Conservation (phyloP, 192 early-diverging fungal species). For the Powellomyces hirtus region DNA sequence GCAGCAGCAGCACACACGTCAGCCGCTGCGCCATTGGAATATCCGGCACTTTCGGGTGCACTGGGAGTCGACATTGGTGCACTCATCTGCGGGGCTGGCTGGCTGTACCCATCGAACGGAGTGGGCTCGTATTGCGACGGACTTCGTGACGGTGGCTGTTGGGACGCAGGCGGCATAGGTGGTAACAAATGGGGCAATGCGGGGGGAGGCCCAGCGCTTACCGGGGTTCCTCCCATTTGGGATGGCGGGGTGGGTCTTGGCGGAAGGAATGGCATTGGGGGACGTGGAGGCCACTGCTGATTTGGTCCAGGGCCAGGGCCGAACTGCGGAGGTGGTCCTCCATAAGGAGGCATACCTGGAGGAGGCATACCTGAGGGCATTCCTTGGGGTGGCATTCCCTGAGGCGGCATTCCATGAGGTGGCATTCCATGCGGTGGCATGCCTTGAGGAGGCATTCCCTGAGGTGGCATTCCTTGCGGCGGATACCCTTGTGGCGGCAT, state of each 20-base stretch:
- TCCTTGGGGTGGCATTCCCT: constrained; percentile 17
- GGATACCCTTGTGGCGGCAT: no score
- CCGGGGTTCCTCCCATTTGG: not conserved
- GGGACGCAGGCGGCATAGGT: not conserved
- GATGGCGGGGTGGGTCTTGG: constrained; percentile 2
- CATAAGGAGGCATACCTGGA: not conserved
- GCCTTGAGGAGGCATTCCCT: constrained; percentile 2
- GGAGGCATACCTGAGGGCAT: constrained; percentile 8
- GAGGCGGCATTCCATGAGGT: not conserved
- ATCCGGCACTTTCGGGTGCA: not conserved
- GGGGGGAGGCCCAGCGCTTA: not conserved
- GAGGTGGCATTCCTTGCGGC: not conserved
- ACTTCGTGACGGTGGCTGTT: not conserved
- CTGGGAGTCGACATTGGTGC: not conserved
- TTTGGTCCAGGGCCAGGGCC: not conserved
- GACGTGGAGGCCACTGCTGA: constrained; percentile 7
- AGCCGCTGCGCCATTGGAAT: not conserved
- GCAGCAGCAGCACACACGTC: constrained; percentile 6
- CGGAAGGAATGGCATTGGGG: constrained; percentile 1
- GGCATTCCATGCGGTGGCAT: no score
- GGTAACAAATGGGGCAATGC: not conserved
- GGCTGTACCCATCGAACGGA: no score
- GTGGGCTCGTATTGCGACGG: not conserved
- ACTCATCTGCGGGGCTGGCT: not conserved
- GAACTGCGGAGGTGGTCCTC: not conserved